Conservation (phyloP, 140 eudicot genomes). For the Erigeron philadelphicus region DNA sequence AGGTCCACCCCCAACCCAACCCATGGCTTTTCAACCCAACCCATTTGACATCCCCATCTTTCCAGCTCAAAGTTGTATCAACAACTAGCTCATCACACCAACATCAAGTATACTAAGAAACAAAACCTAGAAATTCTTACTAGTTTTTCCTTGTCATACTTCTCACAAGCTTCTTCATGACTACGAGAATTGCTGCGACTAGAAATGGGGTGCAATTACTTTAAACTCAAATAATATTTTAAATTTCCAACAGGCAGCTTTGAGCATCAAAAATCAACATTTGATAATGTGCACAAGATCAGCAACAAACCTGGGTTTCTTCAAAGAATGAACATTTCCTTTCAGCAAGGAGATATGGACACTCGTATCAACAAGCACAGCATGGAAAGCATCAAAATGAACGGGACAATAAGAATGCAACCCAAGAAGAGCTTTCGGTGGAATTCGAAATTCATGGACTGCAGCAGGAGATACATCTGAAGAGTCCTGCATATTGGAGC, state of each 20-base stretch:
- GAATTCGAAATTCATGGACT: conserved; percentile 86
- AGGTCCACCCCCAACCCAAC: too few species aligned
- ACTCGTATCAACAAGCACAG: conserved; percentile 80
- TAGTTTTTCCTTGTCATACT: conserved; percentile 44
- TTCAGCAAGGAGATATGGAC: conserved; percentile 73
- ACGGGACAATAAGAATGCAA: conserved; percentile 95
- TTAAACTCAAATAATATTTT: conserved; percentile 5
- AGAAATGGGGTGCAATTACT: conserved; percentile 15
- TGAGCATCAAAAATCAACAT: conserved; percentile 3
- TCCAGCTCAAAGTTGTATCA: not conserved
- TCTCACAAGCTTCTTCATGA: conserved; percentile 37
- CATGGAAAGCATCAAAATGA: conserved; percentile 91
- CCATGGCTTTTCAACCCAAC: too few species aligned
- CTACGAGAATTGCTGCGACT: conserved; percentile 46
- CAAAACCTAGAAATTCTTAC: conserved; percentile 44
- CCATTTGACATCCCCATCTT: too few species aligned
- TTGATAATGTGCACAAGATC: not conserved
- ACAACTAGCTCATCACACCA: not conserved
- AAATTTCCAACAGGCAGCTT: conserved; percentile 13
- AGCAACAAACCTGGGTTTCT: conserved; percentile 70
- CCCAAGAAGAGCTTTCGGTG: conserved; percentile 92
- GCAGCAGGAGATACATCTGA: conserved; percentile 75
- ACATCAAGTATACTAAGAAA: conserved; percentile 4
- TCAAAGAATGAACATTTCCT: conserved; percentile 54
- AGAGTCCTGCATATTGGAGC: conserved; percentile 68